Percentiles rank a stretch among this genome's conserved stretches.
Evolutionary conservation across 2,329 filamentous ascomycete species (phyloP).

Genomic region (Fusarium sp.): DNA sequence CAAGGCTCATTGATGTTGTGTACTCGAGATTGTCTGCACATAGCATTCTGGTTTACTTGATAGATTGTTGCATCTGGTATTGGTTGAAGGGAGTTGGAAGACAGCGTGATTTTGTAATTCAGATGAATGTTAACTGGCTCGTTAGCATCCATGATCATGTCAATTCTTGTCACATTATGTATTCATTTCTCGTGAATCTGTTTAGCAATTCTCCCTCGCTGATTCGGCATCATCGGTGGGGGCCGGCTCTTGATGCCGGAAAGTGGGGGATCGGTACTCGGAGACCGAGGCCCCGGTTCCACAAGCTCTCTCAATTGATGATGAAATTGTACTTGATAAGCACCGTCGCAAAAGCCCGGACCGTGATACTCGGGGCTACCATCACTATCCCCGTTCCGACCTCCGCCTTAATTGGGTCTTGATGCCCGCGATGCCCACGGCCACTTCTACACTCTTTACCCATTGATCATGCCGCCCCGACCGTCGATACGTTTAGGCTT

Average conservation of each 20-base stretch:
- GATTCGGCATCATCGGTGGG: constrained; percentile 31
- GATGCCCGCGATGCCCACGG: background rate
- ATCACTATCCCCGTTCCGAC: background rate
- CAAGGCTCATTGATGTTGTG: constrained; percentile 22
- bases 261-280: constrained; percentile 39
- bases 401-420: background rate
- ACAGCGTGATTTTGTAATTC: constrained; percentile 17
- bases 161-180: background rate
- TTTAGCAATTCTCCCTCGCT: constrained; percentile 20
- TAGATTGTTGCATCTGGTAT: constrained; percentile 40
- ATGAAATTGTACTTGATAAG: constrained; percentile 19
- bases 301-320: constrained; percentile 17
- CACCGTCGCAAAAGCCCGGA: constrained; percentile 22
- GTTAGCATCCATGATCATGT: background rate
- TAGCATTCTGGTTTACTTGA: constrained; percentile 40
- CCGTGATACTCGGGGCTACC: constrained; percentile 27
- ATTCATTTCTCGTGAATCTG: background rate
- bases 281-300: constrained; percentile 36
- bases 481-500: constrained; percentile 30
- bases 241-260: constrained; percentile 28
- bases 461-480: constrained; percentile 29
- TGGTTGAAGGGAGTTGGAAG: constrained; percentile 29
- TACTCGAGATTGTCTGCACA: constrained; percentile 26
- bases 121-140: background rate
- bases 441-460: background rate